phyloP scores from a whole-genome alignment of 805 yeast species.

The Saturnispora bothae region DNA sequence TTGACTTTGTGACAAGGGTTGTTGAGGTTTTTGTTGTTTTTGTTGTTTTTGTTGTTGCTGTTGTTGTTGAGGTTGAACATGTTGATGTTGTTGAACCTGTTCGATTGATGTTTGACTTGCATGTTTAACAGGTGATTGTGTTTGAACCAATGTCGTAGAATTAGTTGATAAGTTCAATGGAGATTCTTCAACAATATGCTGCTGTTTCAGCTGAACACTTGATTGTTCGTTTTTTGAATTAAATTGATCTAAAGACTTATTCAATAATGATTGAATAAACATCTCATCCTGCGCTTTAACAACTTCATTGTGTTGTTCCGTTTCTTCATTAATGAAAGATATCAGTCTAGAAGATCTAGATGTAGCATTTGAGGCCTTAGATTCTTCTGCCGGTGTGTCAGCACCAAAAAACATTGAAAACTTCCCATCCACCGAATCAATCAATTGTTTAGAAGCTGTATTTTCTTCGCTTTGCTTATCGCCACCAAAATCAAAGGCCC shows the following conservation, averaged over 20 bases:
- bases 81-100: constrained; percentile 2
- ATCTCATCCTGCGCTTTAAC: constrained; percentile 24
- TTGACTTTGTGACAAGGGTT: not conserved
- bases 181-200: no score
- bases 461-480: constrained; percentile 4
- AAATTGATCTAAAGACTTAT: constrained; percentile 21
- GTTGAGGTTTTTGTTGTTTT: constrained; percentile 2
- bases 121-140: no score
- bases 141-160: no score
- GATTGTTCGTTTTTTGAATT: not conserved
- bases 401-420: constrained; percentile 21
- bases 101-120: no score
- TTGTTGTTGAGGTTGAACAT: constrained; percentile 4
- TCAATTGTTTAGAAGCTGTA: not conserved
- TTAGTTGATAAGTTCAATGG: no score
- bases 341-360: constrained; percentile 16
- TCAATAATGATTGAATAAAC: constrained; percentile 38
- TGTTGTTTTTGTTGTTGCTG: constrained; percentile 8
- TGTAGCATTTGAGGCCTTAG: constrained; percentile 17
- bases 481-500: constrained; percentile 10
- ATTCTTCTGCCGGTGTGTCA: constrained; percentile 24
- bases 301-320: not conserved
- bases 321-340: constrained; percentile 8
- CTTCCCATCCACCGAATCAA: constrained; percentile 15
- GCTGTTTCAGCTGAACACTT: constrained; percentile 4